Conservation (phyloP, 331 rosid species). For the Dryas integrifolia region DNA sequence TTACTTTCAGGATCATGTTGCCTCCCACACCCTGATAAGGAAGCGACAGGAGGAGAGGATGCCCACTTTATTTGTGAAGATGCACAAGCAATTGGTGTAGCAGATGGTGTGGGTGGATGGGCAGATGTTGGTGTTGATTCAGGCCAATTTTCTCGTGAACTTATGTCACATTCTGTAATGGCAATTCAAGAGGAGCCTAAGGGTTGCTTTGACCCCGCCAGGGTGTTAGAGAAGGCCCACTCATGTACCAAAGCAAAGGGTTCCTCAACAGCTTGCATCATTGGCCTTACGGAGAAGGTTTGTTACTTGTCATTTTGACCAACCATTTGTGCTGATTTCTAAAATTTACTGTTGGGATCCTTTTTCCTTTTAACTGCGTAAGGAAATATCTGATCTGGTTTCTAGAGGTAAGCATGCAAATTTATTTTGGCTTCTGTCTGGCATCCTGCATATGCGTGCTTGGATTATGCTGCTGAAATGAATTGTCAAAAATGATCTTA, state of each 20-base stretch:
- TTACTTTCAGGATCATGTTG: constrained; percentile 81
- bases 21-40: constrained; percentile 96
- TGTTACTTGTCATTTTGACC: constrained; percentile 10
- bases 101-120: constrained; percentile 99
- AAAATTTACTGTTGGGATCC: background rate
- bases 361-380: background rate
- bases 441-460: background rate
- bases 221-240: constrained; percentile 93
- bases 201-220: constrained; percentile 58
- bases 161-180: constrained; percentile 60
- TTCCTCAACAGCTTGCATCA: constrained; percentile 92
- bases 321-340: background rate
- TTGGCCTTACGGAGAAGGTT: constrained; percentile 74
- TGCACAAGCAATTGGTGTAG: constrained; percentile 83
- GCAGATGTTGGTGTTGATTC: constrained; percentile 95
- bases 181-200: constrained; percentile 75
- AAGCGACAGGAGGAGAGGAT: constrained; percentile 92
- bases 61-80: constrained; percentile 90
- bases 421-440: background rate
- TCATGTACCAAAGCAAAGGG: constrained; percentile 64
- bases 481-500: background rate
- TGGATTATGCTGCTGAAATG: constrained; percentile 5
- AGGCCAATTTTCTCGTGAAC: constrained; percentile 76
- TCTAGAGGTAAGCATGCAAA: constrained; percentile 3
- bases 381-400: background rate